phyloP scores from a whole-genome alignment of 306 rosid species.

The Arachis hypogaea region DNA sequence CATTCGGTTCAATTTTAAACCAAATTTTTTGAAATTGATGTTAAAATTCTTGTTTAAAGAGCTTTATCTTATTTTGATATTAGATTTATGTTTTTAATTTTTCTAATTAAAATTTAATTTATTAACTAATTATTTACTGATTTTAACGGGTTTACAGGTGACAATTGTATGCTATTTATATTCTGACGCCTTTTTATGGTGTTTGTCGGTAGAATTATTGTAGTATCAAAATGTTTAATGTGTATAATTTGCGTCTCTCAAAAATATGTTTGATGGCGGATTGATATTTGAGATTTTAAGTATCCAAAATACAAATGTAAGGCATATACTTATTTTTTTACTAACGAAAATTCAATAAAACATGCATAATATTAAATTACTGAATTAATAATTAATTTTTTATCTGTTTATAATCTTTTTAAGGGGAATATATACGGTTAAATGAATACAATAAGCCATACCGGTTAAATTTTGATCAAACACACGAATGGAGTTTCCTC shows the following conservation, averaged over 20 bases:
- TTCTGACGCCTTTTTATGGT: conserved; percentile 19
- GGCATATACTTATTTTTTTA: neutral
- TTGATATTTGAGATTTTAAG: neutral
- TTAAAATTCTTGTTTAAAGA: too few species aligned
- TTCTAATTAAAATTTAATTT: too few species aligned
- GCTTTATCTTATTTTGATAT: too few species aligned
- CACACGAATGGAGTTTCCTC: neutral
- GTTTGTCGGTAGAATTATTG: conserved; percentile 6
- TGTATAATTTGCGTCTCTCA: conserved; percentile 24
- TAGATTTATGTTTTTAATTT: too few species aligned
- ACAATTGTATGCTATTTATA: conserved; percentile 9
- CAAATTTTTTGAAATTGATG: too few species aligned
- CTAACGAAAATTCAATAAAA: neutral
- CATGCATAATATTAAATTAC: neutral
- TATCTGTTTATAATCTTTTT: too few species aligned
- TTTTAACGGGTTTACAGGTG: too few species aligned
- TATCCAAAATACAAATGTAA: neutral
- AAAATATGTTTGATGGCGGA: neutral
- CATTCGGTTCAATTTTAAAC: too few species aligned
- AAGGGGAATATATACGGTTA: too few species aligned
- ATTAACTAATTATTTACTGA: too few species aligned
- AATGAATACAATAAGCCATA: neutral
- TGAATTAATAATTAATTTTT: too few species aligned
- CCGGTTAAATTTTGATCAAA: neutral
- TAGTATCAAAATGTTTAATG: neutral